Percentiles rank a stretch among this genome's conserved stretches.
phyloP scores from a whole-genome alignment of 1,139 yeast genomes.

The Suhomyces anneliseae region DNA sequence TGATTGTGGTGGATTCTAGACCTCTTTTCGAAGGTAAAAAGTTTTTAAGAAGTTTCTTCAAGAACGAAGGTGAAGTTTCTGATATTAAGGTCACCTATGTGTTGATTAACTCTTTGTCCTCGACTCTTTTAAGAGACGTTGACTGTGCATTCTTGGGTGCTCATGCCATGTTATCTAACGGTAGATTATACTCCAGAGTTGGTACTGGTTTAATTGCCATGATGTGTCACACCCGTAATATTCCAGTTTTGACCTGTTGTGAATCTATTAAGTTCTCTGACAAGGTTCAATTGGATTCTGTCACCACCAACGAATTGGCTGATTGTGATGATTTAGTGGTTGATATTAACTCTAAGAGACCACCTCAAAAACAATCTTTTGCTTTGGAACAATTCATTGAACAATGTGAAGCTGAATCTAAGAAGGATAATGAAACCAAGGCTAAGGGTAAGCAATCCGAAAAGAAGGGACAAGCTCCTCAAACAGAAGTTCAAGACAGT shows the following conservation, averaged over 20 bases:
- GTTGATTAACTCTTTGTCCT: slow-evolving; percentile 73
- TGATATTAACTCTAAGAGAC: slow-evolving; percentile 46
- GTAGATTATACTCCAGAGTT: slow-evolving; percentile 87
- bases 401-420: slow-evolving; percentile 32
- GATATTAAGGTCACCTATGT: slow-evolving; percentile 56
- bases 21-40: slow-evolving; percentile 93
- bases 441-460: slow-evolving; percentile 23
- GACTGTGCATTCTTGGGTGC: slow-evolving; percentile 94
- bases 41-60: slow-evolving; percentile 56
- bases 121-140: slow-evolving; percentile 74
- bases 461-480: slow-evolving; percentile 20
- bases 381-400: slow-evolving; percentile 67
- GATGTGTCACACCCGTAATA: slow-evolving; percentile 83
- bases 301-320: slow-evolving; percentile 88
- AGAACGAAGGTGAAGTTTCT: slow-evolving; percentile 25
- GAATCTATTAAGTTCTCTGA: slow-evolving; percentile 94
- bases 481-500: slow-evolving; percentile 13
- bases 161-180: slow-evolving; percentile 95
- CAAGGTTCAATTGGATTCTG: slow-evolving; percentile 92
- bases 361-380: slow-evolving; percentile 61
- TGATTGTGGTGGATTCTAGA: slow-evolving; percentile 90
- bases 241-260: slow-evolving; percentile 94
- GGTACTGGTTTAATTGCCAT: slow-evolving; percentile 95
- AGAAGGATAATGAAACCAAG: slow-evolving; percentile 17
- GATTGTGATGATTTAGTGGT: slow-evolving; percentile 74